phyloP scores from a whole-genome alignment of 805 yeast genomes.

The Gaillardinia entomophila region DNA sequence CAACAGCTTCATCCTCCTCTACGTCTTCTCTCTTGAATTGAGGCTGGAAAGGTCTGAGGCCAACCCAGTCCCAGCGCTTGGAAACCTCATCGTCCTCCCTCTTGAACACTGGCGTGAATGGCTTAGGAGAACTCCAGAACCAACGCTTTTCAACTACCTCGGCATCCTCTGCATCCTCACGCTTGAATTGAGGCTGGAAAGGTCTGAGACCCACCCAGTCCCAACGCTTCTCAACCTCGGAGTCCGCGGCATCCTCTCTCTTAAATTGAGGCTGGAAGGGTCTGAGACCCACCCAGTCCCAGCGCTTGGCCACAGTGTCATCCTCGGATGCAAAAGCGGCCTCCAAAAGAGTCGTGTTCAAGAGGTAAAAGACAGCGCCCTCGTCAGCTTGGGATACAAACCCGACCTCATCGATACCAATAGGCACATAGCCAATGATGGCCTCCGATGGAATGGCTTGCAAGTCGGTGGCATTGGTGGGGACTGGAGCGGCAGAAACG shows the following conservation, averaged over 20 bases:
- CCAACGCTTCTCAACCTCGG: too few species aligned
- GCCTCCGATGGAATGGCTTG: slow-evolving; percentile 6
- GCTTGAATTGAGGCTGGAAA: slow-evolving; percentile 1
- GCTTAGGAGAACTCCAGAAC: too few species aligned
- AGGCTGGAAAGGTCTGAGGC: neutral
- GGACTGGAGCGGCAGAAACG: slow-evolving; percentile 6
- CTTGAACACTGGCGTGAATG: slow-evolving; percentile 8
- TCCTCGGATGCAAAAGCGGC: neutral
- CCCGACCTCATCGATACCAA: slow-evolving; percentile 6
- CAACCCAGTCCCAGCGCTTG: neutral
- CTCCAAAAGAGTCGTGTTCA: slow-evolving; percentile 9
- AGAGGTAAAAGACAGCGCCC: slow-evolving; percentile 5
- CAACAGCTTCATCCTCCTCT: neutral
- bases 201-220: slow-evolving; percentile 1
- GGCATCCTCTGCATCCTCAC: neutral
- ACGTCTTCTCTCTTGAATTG: too few species aligned
- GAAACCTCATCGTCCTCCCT: slow-evolving; percentile 8
- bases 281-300: slow-evolving; percentile 4
- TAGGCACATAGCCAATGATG: slow-evolving; percentile 3
- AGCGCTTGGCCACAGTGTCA: slow-evolving; percentile 3
- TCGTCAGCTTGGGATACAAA: slow-evolving; percentile 6
- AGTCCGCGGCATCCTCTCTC: neutral
- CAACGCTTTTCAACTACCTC: neutral
- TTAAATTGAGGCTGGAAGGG: neutral
- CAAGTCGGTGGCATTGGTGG: slow-evolving; percentile 4